These are phyloP conservation scores for Fraxinus anomala DNA, from an alignment of 257 asterid species.

Conservation along the genomic window DNA sequence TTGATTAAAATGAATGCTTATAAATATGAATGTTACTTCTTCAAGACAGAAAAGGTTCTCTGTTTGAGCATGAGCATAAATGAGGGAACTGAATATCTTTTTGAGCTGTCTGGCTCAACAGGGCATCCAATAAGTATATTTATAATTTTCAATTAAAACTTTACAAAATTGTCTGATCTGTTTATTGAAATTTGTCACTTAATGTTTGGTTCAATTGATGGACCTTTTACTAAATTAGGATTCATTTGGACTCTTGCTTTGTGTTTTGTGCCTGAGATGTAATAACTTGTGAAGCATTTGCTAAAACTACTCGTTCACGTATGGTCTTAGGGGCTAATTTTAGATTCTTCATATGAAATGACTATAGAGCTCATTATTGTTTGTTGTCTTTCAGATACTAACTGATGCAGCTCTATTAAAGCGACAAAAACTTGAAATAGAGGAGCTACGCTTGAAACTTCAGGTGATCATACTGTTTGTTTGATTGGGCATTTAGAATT, in stretches of 20 bases:
- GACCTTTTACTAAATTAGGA: constrained; percentile 2
- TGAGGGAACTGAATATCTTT: not conserved
- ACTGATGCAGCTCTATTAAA: constrained; percentile 93
- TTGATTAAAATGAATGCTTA: constrained; percentile 11
- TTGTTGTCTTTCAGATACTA: constrained; percentile 60
- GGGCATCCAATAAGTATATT: not conserved
- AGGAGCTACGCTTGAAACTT: constrained; percentile 81
- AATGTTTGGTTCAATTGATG: constrained; percentile 2
- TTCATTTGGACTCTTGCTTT: constrained; percentile 2
- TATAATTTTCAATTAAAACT: not conserved
- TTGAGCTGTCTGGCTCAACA: not conserved
- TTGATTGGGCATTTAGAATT: constrained; percentile 13
- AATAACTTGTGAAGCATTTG: not conserved
- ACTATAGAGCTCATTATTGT: constrained; percentile 21
- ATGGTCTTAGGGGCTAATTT: constrained; percentile 8
- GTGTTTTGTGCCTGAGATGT: constrained; percentile 11
- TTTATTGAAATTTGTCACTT: not conserved
- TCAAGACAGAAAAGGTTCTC: not conserved
- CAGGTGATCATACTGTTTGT: constrained; percentile 51
- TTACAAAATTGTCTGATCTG: not conserved
- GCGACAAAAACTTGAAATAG: constrained; percentile 89
- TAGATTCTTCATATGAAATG: constrained; percentile 5
- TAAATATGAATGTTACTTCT: not conserved
- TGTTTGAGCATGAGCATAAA: not conserved
- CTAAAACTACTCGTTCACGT: not conserved